Percentiles rank a stretch among this genome's conserved stretches.
Conservation (phyloP, 2,329 filamentous ascomycete species). For the Aspergillus ochraceus region DNA sequence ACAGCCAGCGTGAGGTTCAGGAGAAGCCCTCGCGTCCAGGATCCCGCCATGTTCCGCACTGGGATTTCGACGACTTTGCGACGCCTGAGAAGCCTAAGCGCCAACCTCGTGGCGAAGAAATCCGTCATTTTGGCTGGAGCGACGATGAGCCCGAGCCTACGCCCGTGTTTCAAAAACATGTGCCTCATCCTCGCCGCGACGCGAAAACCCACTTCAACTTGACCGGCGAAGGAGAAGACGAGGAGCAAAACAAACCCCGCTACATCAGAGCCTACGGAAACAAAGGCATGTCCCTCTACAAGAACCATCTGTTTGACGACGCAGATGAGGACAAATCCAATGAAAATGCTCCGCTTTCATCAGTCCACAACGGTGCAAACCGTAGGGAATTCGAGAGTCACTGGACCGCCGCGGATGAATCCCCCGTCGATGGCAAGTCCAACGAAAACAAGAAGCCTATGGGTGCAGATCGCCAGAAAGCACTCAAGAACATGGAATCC, state of each 20-base stretch:
- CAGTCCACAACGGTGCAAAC: constrained; percentile 71
- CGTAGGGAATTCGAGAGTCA: constrained; percentile 74
- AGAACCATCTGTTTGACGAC: constrained; percentile 70
- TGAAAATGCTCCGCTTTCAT: constrained; percentile 54
- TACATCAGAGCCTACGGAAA: constrained; percentile 59
- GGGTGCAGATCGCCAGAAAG: constrained; percentile 64
- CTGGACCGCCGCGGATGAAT: constrained; percentile 69
- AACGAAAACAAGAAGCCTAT: constrained; percentile 47
- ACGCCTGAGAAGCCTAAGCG: constrained; percentile 75
- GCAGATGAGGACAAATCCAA: constrained; percentile 44
- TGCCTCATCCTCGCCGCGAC: constrained; percentile 72
- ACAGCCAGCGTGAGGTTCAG: constrained; percentile 30
- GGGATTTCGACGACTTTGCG: constrained; percentile 84
- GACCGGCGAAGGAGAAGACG: constrained; percentile 76
- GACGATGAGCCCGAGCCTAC: constrained; percentile 58
- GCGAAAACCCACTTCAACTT: constrained; percentile 83
- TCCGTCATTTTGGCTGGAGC: constrained; percentile 74
- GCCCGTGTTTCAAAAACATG: constrained; percentile 53
- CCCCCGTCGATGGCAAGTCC: constrained; percentile 35
- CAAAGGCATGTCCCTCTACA: constrained; percentile 70
- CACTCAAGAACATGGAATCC: constrained; percentile 70
- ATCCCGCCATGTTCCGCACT: constrained; percentile 65
- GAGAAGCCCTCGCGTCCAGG: constrained; percentile 27
- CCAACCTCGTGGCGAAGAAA: constrained; percentile 66
- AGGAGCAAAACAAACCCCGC: constrained; percentile 43